These are phyloP conservation scores for Leishmania tarentolae DNA, from an alignment of 208 protist genomes.

Conservation along the genomic window DNA sequence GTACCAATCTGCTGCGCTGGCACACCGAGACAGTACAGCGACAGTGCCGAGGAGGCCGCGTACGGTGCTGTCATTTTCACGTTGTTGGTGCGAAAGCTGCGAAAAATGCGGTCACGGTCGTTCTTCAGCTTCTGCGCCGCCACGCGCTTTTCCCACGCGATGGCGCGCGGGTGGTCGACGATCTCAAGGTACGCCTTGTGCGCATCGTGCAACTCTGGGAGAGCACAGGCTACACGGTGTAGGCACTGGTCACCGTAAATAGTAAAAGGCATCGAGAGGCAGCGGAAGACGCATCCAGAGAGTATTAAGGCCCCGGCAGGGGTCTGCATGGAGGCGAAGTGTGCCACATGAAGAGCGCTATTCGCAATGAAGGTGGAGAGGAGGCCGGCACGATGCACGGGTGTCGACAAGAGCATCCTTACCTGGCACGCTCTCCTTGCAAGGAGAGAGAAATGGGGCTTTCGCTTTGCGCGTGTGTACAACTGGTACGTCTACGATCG, in stretches of 20 bases:
- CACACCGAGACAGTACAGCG: slow-evolving; percentile 61
- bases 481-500: background rate
- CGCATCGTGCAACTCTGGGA: slow-evolving; percentile 77
- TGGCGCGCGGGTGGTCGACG: slow-evolving; percentile 73
- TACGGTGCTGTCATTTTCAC: slow-evolving; percentile 68
- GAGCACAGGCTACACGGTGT: slow-evolving; percentile 51
- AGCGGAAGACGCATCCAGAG: slow-evolving; percentile 58
- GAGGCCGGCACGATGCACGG: slow-evolving; percentile 45
- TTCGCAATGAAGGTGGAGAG: slow-evolving; percentile 66
- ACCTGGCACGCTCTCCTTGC: background rate
- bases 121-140: slow-evolving; percentile 82
- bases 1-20: slow-evolving; percentile 59
- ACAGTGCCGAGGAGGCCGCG: slow-evolving; percentile 21
- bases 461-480: background rate
- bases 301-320: slow-evolving; percentile 58
- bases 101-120: slow-evolving; percentile 82
- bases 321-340: slow-evolving; percentile 38
- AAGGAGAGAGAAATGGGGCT: background rate
- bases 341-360: slow-evolving; percentile 45
- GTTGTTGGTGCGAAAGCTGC: slow-evolving; percentile 75
- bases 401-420: slow-evolving; percentile 41
- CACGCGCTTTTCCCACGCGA: slow-evolving; percentile 84
- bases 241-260: slow-evolving; percentile 87
- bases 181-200: slow-evolving; percentile 62
- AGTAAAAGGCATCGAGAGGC: slow-evolving; percentile 48